phyloP scores from a whole-genome alignment of 306 rosid genomes.

The Carpinus fangiana region DNA sequence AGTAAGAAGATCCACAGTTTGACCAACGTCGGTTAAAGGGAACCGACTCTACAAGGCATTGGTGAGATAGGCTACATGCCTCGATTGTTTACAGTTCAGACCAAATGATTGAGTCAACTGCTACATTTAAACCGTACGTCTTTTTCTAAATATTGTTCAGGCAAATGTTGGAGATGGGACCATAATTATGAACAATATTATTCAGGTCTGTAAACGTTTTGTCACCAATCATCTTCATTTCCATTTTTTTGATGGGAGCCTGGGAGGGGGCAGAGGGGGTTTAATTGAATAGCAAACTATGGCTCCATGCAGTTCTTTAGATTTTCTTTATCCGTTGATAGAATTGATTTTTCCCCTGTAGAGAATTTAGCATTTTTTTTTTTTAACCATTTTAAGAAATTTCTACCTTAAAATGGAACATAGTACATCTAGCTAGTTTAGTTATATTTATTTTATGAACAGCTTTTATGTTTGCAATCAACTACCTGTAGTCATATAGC shows the following conservation, averaged over 20 bases:
- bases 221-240: background rate
- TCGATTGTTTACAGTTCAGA: conserved; percentile 62
- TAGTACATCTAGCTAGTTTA: background rate
- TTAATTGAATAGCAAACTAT: background rate
- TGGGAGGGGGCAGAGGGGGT: background rate
- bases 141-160: conserved; percentile 52
- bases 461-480: background rate
- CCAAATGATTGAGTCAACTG: conserved; percentile 68
- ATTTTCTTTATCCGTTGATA: background rate
- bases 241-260: background rate
- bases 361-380: too few species aligned
- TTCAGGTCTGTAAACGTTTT: conserved; percentile 37
- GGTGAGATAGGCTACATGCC: conserved; percentile 85
- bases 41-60: too few species aligned
- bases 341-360: background rate
- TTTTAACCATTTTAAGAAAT: background rate
- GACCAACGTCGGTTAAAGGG: too few species aligned
- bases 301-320: background rate
- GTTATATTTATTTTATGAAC: background rate
- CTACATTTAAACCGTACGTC: conserved; percentile 64
- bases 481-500: background rate
- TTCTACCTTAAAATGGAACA: background rate
- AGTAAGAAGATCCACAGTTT: too few species aligned
- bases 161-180: conserved; percentile 79
- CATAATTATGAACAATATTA: conserved; percentile 64